Conservation (phyloP, 1,139 yeast genomes). For the Meyerozyma sp. region DNA sequence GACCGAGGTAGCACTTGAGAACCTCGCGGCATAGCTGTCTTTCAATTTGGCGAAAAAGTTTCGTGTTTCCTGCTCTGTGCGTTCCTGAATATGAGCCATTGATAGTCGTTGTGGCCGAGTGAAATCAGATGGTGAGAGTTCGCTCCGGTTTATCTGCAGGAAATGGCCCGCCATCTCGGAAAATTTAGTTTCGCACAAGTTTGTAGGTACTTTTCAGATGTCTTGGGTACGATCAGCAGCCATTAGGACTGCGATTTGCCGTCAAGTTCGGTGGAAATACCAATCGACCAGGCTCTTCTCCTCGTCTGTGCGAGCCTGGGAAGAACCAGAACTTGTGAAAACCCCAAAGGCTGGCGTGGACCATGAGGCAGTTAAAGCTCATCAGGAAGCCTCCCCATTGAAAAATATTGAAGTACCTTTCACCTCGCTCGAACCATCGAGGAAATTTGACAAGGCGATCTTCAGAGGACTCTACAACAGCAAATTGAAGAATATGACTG, state of each 20-base stretch:
- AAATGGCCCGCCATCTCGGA: not conserved
- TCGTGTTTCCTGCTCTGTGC: conserved; percentile 1
- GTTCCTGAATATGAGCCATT: not conserved
- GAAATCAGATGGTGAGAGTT: not conserved
- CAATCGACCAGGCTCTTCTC: not conserved
- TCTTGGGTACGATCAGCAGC: not conserved
- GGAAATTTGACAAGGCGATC: not conserved
- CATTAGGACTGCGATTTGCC: not conserved
- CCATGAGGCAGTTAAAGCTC: not conserved
- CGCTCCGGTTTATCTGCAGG: not conserved
- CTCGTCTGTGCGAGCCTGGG: not conserved
- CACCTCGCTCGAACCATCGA: not conserved
- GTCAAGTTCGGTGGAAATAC: not conserved
- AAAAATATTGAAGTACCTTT: not conserved
- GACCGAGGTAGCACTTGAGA: conserved; percentile 23
- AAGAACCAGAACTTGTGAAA: not conserved
- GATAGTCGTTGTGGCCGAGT: not conserved
- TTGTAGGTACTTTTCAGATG: not conserved
- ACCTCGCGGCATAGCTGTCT: conserved; percentile 30
- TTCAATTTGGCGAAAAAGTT: conserved; percentile 32
- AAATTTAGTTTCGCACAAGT: not conserved
- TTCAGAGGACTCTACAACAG: not conserved
- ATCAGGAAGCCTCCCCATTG: not conserved
- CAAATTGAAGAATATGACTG: conserved; percentile 53
- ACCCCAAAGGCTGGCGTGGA: not conserved